Percentiles rank a stretch among this genome's conserved stretches.
Evolutionary conservation across 116 monocot species (phyloP).

Genomic region (Phalaenopsis hybrid): DNA sequence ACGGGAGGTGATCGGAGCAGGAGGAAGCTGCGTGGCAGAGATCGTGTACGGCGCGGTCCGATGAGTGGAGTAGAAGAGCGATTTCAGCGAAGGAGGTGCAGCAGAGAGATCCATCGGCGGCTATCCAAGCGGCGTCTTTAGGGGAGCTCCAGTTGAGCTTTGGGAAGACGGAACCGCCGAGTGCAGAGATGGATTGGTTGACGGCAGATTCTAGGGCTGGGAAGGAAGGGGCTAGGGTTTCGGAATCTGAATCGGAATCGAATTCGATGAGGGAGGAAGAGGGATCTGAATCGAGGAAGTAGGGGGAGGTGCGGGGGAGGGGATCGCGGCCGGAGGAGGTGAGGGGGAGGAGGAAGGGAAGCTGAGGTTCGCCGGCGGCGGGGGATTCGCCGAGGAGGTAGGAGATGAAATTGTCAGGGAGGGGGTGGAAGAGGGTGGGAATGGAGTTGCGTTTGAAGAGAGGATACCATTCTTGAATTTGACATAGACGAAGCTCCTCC

Average conservation of each 20-base stretch:
- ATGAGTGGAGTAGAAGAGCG: constrained; percentile 67
- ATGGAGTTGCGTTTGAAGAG: constrained; percentile 46
- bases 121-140: constrained; percentile 66
- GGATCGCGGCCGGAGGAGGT: constrained; percentile 28
- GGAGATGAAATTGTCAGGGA: constrained; percentile 43
- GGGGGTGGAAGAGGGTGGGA: constrained; percentile 53
- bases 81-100: constrained; percentile 60
- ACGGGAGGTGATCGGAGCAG: background rate
- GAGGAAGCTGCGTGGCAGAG: constrained; percentile 26
- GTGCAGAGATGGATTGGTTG: constrained; percentile 31
- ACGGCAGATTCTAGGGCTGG: constrained; percentile 51
- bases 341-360: constrained; percentile 53
- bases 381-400: constrained; percentile 43
- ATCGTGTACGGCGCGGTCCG: constrained; percentile 57
- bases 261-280: constrained; percentile 12
- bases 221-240: constrained; percentile 33
- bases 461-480: constrained; percentile 74
- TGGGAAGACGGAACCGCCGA: constrained; percentile 66
- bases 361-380: background rate
- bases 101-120: constrained; percentile 35
- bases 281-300: constrained; percentile 8
- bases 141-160: constrained; percentile 87
- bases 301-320: constrained; percentile 22
- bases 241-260: constrained; percentile 3
- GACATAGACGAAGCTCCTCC: constrained; percentile 58